Base-by-base conservation (phyloP, 345 rosid species). In the Camelina hispida region DNA sequence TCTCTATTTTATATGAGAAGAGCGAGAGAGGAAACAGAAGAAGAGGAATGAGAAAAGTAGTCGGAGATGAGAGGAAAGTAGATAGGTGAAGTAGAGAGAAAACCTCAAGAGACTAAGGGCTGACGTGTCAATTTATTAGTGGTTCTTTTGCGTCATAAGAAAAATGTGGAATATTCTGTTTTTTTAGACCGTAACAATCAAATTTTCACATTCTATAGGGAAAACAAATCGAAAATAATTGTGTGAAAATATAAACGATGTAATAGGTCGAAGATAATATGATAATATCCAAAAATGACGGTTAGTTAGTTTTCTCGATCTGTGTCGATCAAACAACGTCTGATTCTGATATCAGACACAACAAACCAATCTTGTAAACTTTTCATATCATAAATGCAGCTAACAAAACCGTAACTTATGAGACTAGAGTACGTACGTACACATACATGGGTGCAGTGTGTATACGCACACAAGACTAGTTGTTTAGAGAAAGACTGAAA, bases 121-220 rank as follows among this genome's bases (percentile, higher is more conserved):
- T 77, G 55, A 58, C 68, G 72, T 71, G 81, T 64, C 81, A 40
- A 58, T 2, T n/a, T 65, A 34, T 65, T 7, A 65, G 9, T 71
- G 81, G 72, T 40, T 10, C 9, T 46, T 69, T 69, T 32, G 1
- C 11, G 14, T 64, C 54, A 18, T n/a, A 22, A 59, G 17, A 48
- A 58, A 18, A 28, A 51, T 38, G 10, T 23, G 55, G 47, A 68
- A 57, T 66, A 57, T 66, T 66, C 34, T 56, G 51, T 35, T 73
- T 66, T 73, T 66, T 15, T 42, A 58, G 17, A 58, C 32, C 30
- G 13, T 23, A 43, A 18, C 7, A 28, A 25, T 11, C 9, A 37
- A 38, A n/a, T 4, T 6, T 7, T 23, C 12, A 25, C 40, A 38
- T 62, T 43, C 46, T 35, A 0, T 2, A 43, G 22, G 53, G 20